Base-by-base conservation (phyloP, 2,329 filamentous ascomycete genomes). In the Onygenales sp. region DNA sequence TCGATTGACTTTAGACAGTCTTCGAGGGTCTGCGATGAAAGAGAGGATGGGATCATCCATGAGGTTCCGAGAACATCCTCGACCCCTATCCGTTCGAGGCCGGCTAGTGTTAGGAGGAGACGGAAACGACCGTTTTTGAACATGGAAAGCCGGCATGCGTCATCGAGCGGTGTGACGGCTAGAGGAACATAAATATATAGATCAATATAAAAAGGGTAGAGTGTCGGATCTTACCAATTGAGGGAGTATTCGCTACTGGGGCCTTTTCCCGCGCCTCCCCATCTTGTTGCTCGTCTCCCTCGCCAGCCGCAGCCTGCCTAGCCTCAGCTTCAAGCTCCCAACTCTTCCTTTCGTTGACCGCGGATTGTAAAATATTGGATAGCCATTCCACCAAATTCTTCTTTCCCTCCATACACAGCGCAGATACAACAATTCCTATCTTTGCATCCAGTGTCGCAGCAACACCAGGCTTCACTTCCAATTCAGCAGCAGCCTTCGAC, bases 51-150 rank as follows among this genome's bases (percentile, higher is more conserved):
- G 42, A 97, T 77, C 43, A 87, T 73, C 93, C 93, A 97, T 0
- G 77, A 74, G 1, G 87, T 85, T 54, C 92, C 86, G 0, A 80
- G 77, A 3, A 87, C 84, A 63, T 95, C 88, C 42, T 89, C 84
- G 39, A 73, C 67, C 34, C 80, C 81, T 6, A 81, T 65, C 49
- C 84, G 78, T 62, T 86, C 77, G 56, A 94, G 81, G 0, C 87
- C 87, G 14, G 86, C 76, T 0, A 93, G 77, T 1, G 77, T 85
- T 80, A 97, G 86, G 3, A 98, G 79, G 1, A 97, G 82, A 36
- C 91, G 86, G 2, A 97, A 78, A 62, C 92, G 85, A 8, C 87
- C 84, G 68, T 97, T 94, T 65, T 89, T 94, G 74, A 94, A 94
- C 70, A 95, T 84, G 31, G 88, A 86, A 21, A 78, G 79, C 49